Conservation (phyloP, 257 asterid species). For the Eustoma russellianum region DNA sequence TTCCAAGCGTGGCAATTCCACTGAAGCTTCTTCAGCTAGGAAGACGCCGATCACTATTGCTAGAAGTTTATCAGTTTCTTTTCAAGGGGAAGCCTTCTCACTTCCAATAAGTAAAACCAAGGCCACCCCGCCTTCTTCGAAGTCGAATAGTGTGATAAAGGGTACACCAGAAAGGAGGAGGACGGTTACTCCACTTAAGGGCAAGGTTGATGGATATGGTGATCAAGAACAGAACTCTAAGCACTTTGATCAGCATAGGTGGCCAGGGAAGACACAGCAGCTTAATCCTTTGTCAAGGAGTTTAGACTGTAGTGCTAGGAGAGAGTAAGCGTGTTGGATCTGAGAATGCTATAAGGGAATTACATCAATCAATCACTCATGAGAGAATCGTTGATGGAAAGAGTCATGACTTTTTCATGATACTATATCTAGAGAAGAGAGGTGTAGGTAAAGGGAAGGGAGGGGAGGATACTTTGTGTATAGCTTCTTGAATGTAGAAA, state of each 20-base stretch:
- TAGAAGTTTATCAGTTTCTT: slow-evolving; percentile 85
- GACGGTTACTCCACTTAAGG: slow-evolving; percentile 48
- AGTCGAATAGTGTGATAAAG: slow-evolving; percentile 53
- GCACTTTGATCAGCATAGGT: slow-evolving; percentile 69
- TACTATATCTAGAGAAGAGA: no score
- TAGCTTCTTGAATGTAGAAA: no score
- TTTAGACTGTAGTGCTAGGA: slow-evolving; percentile 41
- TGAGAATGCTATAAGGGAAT: slow-evolving; percentile 31
- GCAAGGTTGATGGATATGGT: slow-evolving; percentile 48
- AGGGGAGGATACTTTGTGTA: no score
- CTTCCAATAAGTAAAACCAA: slow-evolving; percentile 80
- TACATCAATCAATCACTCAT: slow-evolving; percentile 55
- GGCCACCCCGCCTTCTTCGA: slow-evolving; percentile 64
- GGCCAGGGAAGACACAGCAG: slow-evolving; percentile 61
- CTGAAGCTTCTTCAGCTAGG: slow-evolving; percentile 57
- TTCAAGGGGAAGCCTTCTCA: slow-evolving; percentile 85
- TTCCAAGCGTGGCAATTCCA: slow-evolving; percentile 30
- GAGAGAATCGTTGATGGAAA: slow-evolving; percentile 68
- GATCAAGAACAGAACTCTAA: slow-evolving; percentile 65
- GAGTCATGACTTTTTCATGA: no score
- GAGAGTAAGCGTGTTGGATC: slow-evolving; percentile 58
- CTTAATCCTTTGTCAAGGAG: slow-evolving; percentile 57
- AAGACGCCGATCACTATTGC: slow-evolving; percentile 68
- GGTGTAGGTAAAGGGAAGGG: no score
- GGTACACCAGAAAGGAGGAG: slow-evolving; percentile 74